phyloP scores from a whole-genome alignment of 192 early-diverging fungal species.

The Entomortierella lignicola region DNA sequence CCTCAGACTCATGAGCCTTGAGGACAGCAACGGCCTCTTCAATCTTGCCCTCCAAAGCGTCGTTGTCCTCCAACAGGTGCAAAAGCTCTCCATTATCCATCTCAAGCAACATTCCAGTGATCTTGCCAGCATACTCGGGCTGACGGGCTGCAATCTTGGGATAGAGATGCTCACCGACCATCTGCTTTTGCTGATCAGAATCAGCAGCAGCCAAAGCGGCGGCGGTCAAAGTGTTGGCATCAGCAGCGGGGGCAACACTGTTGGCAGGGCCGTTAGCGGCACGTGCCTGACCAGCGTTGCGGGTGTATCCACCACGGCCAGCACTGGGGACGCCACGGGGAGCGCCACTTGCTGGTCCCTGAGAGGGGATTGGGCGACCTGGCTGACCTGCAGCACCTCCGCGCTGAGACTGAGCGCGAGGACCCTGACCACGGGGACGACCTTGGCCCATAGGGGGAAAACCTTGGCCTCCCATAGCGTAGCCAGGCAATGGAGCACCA shows the following conservation, averaged over 20 bases:
- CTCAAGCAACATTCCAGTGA: constrained; percentile 99
- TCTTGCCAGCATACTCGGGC: constrained; percentile 90
- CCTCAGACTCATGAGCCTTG: constrained; percentile 46
- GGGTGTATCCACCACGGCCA: constrained; percentile 50
- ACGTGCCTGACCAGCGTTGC: constrained; percentile 47
- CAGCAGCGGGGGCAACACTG: constrained; percentile 53
- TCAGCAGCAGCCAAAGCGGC: constrained; percentile 83
- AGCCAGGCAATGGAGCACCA: constrained; percentile 53
- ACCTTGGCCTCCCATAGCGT: constrained; percentile 57
- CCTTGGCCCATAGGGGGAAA: constrained; percentile 71
- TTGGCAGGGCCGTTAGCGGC: constrained; percentile 49
- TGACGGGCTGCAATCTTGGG: constrained; percentile 81
- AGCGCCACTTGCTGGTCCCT: constrained; percentile 48
- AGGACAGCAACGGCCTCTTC: constrained; percentile 51
- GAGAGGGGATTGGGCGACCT: constrained; percentile 50
- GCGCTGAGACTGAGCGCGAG: constrained; percentile 62
- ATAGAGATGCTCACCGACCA: constrained; percentile 96
- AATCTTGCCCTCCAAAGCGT: constrained; percentile 59
- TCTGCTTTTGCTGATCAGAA: constrained; percentile 93
- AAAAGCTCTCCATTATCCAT: constrained; percentile 97
- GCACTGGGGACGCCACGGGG: constrained; percentile 52
- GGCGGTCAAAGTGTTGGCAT: constrained; percentile 69
- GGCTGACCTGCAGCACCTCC: constrained; percentile 58
- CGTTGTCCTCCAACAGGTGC: constrained; percentile 85
- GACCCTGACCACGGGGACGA: constrained; percentile 60